Evolutionary conservation across 1,284 basidiomycete species (phyloP).

Genomic region (Irpex sp.): DNA sequence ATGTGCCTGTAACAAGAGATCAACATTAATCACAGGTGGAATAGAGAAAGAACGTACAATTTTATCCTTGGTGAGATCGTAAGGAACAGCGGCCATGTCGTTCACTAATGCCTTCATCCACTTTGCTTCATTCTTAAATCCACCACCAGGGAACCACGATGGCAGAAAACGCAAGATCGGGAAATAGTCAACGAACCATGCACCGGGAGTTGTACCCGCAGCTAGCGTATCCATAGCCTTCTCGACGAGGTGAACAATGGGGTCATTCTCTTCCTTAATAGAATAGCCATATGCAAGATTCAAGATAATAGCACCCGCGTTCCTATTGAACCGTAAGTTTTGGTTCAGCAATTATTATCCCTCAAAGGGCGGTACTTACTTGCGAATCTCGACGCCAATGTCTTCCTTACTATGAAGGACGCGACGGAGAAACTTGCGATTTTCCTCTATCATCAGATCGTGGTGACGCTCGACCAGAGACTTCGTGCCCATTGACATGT

Average conservation of each 20-base stretch:
- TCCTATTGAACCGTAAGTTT: slow-evolving; percentile 14
- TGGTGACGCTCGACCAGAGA: slow-evolving; percentile 46
- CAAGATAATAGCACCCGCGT: slow-evolving; percentile 27
- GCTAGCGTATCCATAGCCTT: slow-evolving; percentile 25
- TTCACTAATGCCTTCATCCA: neutral
- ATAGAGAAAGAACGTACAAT: neutral
- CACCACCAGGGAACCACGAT: neutral
- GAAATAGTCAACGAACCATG: slow-evolving; percentile 29
- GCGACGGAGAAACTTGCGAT: slow-evolving; percentile 51
- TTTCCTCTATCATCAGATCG: slow-evolving; percentile 49
- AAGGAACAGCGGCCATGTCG: slow-evolving; percentile 1
- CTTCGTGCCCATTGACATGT: slow-evolving; percentile 53
- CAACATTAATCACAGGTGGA: neutral
- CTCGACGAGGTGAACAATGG: slow-evolving; percentile 25
- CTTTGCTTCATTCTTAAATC: neutral
- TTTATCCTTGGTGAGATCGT: neutral
- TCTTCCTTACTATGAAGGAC: slow-evolving; percentile 52
- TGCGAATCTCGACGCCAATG: slow-evolving; percentile 51
- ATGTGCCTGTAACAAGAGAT: neutral
- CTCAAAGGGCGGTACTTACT: slow-evolving; percentile 34
- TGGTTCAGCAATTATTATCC: neutral
- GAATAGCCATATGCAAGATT: slow-evolving; percentile 28
- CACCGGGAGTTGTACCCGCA: slow-evolving; percentile 21
- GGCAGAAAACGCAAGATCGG: slow-evolving; percentile 21
- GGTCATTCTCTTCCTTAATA: slow-evolving; percentile 16